Evolutionary conservation across 768 basidiomycete species (phyloP).

Genomic region (Coprinopsis marcescibilis): DNA sequence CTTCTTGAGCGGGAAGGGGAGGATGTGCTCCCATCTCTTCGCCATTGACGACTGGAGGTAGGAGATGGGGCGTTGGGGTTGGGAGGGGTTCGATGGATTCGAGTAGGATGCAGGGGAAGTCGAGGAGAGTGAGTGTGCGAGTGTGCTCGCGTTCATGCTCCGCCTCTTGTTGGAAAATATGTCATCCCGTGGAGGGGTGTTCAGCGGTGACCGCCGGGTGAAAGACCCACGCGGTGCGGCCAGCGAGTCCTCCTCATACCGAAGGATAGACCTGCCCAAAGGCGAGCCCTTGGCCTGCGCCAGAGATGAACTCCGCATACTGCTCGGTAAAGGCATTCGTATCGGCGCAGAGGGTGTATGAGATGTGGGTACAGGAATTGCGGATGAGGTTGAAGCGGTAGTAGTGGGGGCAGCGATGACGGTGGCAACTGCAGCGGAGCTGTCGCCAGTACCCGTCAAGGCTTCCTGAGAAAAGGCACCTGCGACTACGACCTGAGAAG

Average conservation of each 20-base stretch:
- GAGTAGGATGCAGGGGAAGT: conserved; percentile 44
- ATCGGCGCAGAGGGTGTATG: conserved; percentile 25
- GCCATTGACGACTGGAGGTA: conserved; percentile 71
- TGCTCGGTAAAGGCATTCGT: conserved; percentile 25
- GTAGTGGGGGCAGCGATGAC: not conserved
- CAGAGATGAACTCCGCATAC: conserved; percentile 31
- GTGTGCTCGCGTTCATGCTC: conserved; percentile 30
- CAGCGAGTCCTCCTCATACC: conserved; percentile 53
- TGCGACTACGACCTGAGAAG: conserved; percentile 47
- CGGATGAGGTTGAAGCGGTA: not conserved
- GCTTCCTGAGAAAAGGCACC: conserved; percentile 23
- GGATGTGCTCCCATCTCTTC: conserved; percentile 84
- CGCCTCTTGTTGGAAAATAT: conserved; percentile 51
- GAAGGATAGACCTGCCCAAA: conserved; percentile 37
- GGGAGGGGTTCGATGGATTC: conserved; percentile 75
- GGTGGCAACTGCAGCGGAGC: conserved; percentile 7
- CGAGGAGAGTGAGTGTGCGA: conserved; percentile 35
- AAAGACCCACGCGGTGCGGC: conserved; percentile 38
- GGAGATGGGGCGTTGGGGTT: conserved; percentile 50
- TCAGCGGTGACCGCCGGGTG: conserved; percentile 56
- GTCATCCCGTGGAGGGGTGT: conserved; percentile 70
- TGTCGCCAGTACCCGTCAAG: not conserved
- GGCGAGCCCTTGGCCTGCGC: conserved; percentile 35
- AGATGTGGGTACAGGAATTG: not conserved
- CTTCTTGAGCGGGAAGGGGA: conserved; percentile 66